Evolutionary conservation across 2,329 filamentous ascomycete species (phyloP).

Genomic region (Exophiala viscosa): DNA sequence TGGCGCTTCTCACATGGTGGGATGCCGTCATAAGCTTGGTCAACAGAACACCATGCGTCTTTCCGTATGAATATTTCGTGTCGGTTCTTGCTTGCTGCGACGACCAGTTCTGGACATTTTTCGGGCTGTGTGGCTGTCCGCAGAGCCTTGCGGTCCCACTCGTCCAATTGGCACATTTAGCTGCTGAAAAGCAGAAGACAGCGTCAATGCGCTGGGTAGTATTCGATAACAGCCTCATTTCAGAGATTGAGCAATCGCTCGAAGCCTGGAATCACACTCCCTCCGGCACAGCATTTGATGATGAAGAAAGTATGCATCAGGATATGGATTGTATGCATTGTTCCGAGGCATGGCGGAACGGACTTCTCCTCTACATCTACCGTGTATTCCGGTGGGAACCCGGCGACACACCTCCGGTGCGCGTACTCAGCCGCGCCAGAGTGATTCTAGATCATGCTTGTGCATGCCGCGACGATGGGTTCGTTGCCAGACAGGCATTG

Average conservation of each 20-base stretch:
- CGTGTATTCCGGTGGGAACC: constrained; percentile 10
- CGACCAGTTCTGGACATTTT: constrained; percentile 6
- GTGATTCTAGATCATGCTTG: constrained; percentile 10
- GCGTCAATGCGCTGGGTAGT: constrained; percentile 2
- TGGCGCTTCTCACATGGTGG: constrained; percentile 10
- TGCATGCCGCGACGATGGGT: neutral
- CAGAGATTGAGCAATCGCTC: constrained; percentile 12
- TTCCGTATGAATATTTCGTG: constrained; percentile 11
- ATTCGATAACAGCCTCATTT: constrained; percentile 7
- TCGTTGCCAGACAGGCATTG: constrained; percentile 6
- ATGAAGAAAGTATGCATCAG: constrained; percentile 15
- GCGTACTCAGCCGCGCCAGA: constrained; percentile 1
- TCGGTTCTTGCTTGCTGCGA: constrained; percentile 4
- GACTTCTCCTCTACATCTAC: constrained; percentile 14
- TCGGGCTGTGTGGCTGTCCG: constrained; percentile 8
- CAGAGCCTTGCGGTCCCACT: constrained; percentile 5
- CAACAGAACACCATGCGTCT: constrained; percentile 3
- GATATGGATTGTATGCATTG: constrained; percentile 11
- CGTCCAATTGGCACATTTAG: constrained; percentile 7
- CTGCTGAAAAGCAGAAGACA: constrained; percentile 7
- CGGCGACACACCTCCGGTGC: neutral
- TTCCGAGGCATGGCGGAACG: constrained; percentile 12
- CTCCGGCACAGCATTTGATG: neutral
- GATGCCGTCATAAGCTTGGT: constrained; percentile 9
- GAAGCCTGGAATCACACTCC: constrained; percentile 4